Evolutionary conservation across 2,329 filamentous ascomycete species (phyloP), one percentile per base, ranked within the genome.

Genomic region (Diaporthe aspalathi): DNA sequence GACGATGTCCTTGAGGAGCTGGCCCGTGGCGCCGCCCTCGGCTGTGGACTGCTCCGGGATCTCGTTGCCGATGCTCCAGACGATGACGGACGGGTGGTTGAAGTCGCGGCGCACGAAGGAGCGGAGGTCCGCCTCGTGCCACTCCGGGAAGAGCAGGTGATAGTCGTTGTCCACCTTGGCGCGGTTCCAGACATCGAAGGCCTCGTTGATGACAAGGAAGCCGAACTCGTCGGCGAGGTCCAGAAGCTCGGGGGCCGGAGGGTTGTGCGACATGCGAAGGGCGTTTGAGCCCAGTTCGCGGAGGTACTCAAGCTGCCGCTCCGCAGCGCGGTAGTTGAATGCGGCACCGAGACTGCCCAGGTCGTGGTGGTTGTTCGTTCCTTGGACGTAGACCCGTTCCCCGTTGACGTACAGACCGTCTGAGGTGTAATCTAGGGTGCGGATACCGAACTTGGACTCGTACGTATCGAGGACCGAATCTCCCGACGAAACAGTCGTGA

Each of bases 31-130:
- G 5, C 77, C 79, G 14, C 81, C 80, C 4, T 77, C 71, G 52
- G 77, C 72, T 40, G 78, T 77, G 11, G 75, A 73, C 77, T 89
- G 86, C 74, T 89, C 86, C 0, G 79, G 74, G 3, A 88, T 81
- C 76, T 89, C 87, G 76, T 89, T 89, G 7, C 87, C 87, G 69
- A 85, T 81, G 73, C 85, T 86, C 87, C 87, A 89, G 3, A 81
- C 80, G 38, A 87, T 80, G 29, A 89, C 78, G 1, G 87, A 88
- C 2, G 87, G 83, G 75, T 88, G 86, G 75, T 89, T 89, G 24
- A 86, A 80, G 76, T 89, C 87, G 16, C 87, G 83, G 4, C 86
- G 83, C 20, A 89, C 74, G 68, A 88, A 85, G 1, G 83, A 74
- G 0, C 87, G 83, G 9, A 87, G 80, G 68, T 88, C 86, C 0